Percentiles rank a stretch among this genome's conserved stretches.
These are phyloP conservation scores for Tardiomyces depauwii DNA, from an alignment of 1,139 yeast genomes.

Conservation along the genomic window DNA sequence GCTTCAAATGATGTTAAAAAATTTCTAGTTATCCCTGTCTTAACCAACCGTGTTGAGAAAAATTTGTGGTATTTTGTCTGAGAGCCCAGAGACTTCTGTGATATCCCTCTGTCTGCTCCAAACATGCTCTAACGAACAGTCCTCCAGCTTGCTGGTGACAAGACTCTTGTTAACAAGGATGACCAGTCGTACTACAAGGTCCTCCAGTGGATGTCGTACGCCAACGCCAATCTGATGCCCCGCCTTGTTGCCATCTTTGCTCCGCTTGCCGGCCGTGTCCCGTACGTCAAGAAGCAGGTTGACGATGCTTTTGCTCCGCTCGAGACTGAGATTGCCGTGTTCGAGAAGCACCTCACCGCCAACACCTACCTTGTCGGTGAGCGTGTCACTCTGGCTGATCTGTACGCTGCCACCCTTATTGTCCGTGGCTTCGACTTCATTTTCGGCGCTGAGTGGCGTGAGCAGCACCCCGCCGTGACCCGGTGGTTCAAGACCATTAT, in stretches of 20 bases:
- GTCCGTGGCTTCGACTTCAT: constrained; percentile 29
- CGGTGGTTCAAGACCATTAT: constrained; percentile 81
- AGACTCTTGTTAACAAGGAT: constrained; percentile 47
- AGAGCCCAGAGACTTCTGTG: background rate
- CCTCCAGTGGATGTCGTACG: constrained; percentile 73
- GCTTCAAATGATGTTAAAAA: background rate
- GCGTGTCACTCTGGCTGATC: constrained; percentile 77
- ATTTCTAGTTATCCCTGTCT: constrained; percentile 17
- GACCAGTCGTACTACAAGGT: constrained; percentile 59
- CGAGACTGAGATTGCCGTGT: constrained; percentile 25
- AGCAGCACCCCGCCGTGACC: constrained; percentile 56
- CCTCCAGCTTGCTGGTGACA: background rate
- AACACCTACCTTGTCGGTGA: constrained; percentile 90
- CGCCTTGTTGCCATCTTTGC: constrained; percentile 29
- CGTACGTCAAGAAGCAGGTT: constrained; percentile 73
- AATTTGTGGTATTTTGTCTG: constrained; percentile 6
- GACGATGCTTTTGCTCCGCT: constrained; percentile 41
- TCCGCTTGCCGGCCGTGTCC: constrained; percentile 39
- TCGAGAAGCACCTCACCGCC: constrained; percentile 37
- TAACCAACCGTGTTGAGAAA: constrained; percentile 14
- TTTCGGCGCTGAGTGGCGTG: constrained; percentile 72
- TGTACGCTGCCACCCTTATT: constrained; percentile 49
- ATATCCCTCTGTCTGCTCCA: too few relatives aligned
- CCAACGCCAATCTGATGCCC: constrained; percentile 57
- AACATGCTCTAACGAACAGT: background rate